Evolutionary conservation across 108 stramenopile species (phyloP).

Genomic region (Schizochytrium sp.): DNA sequence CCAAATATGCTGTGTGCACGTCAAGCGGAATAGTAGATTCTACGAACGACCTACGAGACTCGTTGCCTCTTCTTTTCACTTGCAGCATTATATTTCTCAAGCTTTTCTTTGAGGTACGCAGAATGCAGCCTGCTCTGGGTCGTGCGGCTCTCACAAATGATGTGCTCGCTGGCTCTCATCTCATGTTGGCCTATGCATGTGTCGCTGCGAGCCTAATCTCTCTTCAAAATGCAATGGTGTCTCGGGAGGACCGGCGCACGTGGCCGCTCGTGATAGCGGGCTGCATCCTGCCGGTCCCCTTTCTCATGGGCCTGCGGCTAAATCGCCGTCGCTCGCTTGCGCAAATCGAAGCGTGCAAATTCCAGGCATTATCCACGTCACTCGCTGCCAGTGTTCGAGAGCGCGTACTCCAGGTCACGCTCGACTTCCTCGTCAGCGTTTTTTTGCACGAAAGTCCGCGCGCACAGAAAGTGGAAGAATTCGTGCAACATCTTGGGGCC

Average conservation of each 20-base stretch:
- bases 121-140: background rate
- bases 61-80: background rate
- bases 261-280: background rate
- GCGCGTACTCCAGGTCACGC: background rate
- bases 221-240: background rate
- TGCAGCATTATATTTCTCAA: background rate
- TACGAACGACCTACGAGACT: background rate
- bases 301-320: background rate
- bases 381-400: background rate
- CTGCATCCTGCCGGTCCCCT: background rate
- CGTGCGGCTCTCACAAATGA: background rate
- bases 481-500: background rate
- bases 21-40: background rate
- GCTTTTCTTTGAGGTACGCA: background rate
- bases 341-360: background rate
- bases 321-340: background rate
- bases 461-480: background rate
- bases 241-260: background rate
- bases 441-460: background rate
- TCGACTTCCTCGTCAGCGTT: background rate
- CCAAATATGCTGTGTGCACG: background rate
- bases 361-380: background rate
- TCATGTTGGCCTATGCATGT: background rate
- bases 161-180: background rate
- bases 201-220: background rate